Conservation (phyloP, 805 yeast species). For the Debaryomyces prosopidis region DNA sequence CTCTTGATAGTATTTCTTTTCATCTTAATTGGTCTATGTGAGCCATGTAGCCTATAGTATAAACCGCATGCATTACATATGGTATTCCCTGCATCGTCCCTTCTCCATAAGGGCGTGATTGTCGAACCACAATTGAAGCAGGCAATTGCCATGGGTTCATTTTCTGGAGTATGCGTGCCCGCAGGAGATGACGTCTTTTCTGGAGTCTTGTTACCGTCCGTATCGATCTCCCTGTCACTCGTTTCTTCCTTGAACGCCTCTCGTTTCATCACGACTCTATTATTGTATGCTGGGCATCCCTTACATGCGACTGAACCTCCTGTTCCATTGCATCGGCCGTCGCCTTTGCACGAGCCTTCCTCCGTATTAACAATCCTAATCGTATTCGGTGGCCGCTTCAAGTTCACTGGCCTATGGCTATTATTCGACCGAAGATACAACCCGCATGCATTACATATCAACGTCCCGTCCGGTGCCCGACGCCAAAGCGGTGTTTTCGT, state of each 20-base stretch:
- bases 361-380: slow-evolving; percentile 41
- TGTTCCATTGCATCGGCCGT: slow-evolving; percentile 83
- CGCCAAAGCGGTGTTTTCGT: slow-evolving; percentile 61
- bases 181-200: slow-evolving; percentile 1
- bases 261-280: slow-evolving; percentile 49
- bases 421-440: slow-evolving; percentile 59
- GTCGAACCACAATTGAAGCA: slow-evolving; percentile 85
- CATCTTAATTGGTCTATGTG: slow-evolving; percentile 75
- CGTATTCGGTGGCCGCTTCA: slow-evolving; percentile 58
- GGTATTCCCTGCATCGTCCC: slow-evolving; percentile 79
- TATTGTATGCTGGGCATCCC: slow-evolving; percentile 83
- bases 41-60: slow-evolving; percentile 73
- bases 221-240: slow-evolving; percentile 2
- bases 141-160: slow-evolving; percentile 61
- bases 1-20: slow-evolving; percentile 73
- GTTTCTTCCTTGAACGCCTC: slow-evolving; percentile 4
- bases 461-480: slow-evolving; percentile 55
- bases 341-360: slow-evolving; percentile 68
- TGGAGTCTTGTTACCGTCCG: not conserved
- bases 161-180: slow-evolving; percentile 10
- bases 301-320: slow-evolving; percentile 80
- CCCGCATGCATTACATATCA: slow-evolving; percentile 63
- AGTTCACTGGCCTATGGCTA: slow-evolving; percentile 63
- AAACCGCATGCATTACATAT: slow-evolving; percentile 89
- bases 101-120: slow-evolving; percentile 83